phyloP scores from a whole-genome alignment of 2,329 filamentous ascomycete species.

The Annulohypoxylon truncatum region DNA sequence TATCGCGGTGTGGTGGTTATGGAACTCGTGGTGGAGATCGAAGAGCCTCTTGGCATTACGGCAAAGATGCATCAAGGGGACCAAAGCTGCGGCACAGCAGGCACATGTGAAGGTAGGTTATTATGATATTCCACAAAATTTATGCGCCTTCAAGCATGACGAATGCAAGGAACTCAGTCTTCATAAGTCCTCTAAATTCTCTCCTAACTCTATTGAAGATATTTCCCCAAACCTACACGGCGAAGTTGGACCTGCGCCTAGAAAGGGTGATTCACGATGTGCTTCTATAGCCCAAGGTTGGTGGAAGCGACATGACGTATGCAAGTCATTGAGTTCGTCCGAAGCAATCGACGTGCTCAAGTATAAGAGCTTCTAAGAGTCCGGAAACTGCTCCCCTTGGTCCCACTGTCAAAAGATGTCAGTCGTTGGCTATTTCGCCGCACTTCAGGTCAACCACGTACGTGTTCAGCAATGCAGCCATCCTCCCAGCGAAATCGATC shows the following conservation, averaged over 20 bases:
- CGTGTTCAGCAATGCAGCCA: conserved; percentile 45
- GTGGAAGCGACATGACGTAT: no score
- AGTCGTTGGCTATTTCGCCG: not conserved
- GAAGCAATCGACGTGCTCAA: not conserved
- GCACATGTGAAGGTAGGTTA: no score
- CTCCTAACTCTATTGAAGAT: no score
- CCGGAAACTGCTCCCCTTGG: conserved; percentile 19
- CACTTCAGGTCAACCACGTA: conserved; percentile 19
- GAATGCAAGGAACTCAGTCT: not conserved
- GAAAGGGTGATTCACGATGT: no score
- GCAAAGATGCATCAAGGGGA: not conserved
- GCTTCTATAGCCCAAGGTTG: not conserved
- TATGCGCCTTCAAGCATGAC: no score
- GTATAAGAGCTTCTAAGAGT: not conserved
- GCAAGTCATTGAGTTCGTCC: no score
- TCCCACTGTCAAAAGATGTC: conserved; percentile 19
- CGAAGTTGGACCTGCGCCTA: no score
- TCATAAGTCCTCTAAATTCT: not conserved
- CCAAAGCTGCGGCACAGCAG: not conserved
- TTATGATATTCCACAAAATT: no score
- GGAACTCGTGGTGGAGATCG: not conserved
- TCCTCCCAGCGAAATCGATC: conserved; percentile 45
- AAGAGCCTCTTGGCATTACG: not conserved
- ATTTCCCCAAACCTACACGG: no score
- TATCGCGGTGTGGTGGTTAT: not conserved